Evolutionary conservation across 768 basidiomycete genomes (phyloP).

Genomic region (Boletus rufocinnamomeus): DNA sequence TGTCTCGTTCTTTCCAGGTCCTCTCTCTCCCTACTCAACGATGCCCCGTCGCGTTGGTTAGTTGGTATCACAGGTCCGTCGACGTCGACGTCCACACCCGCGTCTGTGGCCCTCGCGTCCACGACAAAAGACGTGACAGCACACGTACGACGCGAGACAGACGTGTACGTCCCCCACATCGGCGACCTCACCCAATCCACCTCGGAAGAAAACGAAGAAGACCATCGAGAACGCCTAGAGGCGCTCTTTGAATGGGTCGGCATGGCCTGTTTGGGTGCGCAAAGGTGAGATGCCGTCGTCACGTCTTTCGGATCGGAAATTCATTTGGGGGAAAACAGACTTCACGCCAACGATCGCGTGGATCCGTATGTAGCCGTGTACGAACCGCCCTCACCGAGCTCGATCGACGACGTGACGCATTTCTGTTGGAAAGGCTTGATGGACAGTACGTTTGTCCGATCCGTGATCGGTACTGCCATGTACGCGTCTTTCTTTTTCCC

Average conservation of each 20-base stretch:
- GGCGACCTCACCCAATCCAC: conserved; percentile 29
- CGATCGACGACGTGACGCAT: conserved; percentile 50
- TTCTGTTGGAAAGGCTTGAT: conserved; percentile 65
- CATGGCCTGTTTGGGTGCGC: conserved; percentile 64
- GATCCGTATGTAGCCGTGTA: conserved; percentile 74
- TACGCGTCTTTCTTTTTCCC: conserved; percentile 2
- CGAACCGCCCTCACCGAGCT: conserved; percentile 48
- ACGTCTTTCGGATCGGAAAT: not conserved
- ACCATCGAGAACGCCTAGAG: conserved; percentile 49
- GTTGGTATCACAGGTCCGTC: not conserved
- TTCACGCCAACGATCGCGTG: conserved; percentile 61
- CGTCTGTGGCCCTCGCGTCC: not conserved
- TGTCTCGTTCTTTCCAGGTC: not conserved
- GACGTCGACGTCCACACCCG: not conserved
- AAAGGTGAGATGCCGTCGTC: too few relatives aligned
- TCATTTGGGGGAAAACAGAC: conserved; percentile 36
- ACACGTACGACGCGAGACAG: conserved; percentile 24
- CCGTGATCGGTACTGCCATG: conserved; percentile 48
- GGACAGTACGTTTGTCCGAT: conserved; percentile 51
- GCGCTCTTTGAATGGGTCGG: conserved; percentile 74
- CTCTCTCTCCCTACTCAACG: not conserved
- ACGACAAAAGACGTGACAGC: conserved; percentile 23
- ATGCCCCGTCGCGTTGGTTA: not conserved
- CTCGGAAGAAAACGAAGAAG: conserved; percentile 42
- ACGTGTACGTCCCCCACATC: conserved; percentile 45